Base-by-base conservation (phyloP, 768 basidiomycete genomes). In the Suillus subluteus region DNA sequence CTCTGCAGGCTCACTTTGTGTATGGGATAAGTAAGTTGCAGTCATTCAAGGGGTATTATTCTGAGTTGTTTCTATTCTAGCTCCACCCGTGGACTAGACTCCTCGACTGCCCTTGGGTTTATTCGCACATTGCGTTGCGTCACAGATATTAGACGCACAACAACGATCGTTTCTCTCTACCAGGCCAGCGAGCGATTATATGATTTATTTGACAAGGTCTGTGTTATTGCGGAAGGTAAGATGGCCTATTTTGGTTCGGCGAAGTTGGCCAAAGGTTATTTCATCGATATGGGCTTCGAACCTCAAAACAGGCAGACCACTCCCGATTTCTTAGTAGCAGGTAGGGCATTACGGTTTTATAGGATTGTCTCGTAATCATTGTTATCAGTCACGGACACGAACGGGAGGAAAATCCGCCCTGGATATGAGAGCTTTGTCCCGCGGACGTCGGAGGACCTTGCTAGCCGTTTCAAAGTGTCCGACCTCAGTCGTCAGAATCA, bases 81-180 rank as follows among this genome's bases (percentile, higher is more conserved):
- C 75, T 86, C 87, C 4, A 90, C 89, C n/a, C 82, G 88, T 21
- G 88, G 89, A 8, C 79, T 90, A 52, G 89, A 90, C 69, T 82
- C 91, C 0, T 88, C 87, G 18, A 92, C 91, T 6, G 91, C 91
- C 13, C 77, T 89, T 41, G 91, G 92, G 73, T 92, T 89, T 69
- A 88, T 88, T 44, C 87, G 86, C 58, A 88, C 89, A 1, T 78
- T 94, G 23, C 85, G 91, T 12, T 85, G 89, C 48, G 82, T 86
- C 1, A 91, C 91, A 2, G 87, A 92, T 72, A 76, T 85, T 8
- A 76, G 79, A 67, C 75, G 78, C 30, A 64, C 77, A 40, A 74
- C 89, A 3, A 92, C 90, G 2, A 86, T 95, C 65, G 91, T 94
- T 23, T 90, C 92, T 2, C 87, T 96, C 50, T 95, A 96, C 77